Evolutionary conservation across 2,329 filamentous ascomycete genomes (phyloP).

Genomic region (Colletotrichum sojae): DNA sequence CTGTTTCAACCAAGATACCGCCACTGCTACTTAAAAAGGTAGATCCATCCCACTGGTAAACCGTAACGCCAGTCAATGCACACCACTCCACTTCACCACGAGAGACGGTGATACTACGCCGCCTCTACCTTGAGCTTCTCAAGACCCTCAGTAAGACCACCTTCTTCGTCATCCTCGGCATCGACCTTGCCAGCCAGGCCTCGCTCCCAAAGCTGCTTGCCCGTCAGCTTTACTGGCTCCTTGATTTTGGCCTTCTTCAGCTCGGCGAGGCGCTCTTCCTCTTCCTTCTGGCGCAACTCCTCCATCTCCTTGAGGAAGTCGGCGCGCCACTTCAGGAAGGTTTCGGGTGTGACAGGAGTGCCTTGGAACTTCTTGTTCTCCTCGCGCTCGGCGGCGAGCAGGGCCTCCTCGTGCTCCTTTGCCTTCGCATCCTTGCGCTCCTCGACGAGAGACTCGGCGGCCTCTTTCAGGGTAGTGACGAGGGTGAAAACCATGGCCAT

Average conservation of each 20-base stretch:
- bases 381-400: slow-evolving; percentile 79
- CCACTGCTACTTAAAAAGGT: slow-evolving; percentile 14
- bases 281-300: slow-evolving; percentile 75
- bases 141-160: slow-evolving; percentile 72
- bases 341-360: slow-evolving; percentile 87
- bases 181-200: slow-evolving; percentile 78
- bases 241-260: slow-evolving; percentile 84
- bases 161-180: slow-evolving; percentile 76
- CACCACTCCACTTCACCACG: not conserved
- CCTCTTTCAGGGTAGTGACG: slow-evolving; percentile 88
- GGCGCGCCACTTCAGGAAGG: slow-evolving; percentile 86
- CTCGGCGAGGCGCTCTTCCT: slow-evolving; percentile 86
- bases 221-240: slow-evolving; percentile 80
- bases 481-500: slow-evolving; percentile 99
- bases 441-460: slow-evolving; percentile 86
- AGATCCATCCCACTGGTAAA: slow-evolving; percentile 20
- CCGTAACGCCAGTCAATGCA: slow-evolving; percentile 31
- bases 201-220: slow-evolving; percentile 83
- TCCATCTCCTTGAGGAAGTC: slow-evolving; percentile 85
- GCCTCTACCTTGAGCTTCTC: slow-evolving; percentile 81
- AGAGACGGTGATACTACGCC: slow-evolving; percentile 12
- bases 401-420: slow-evolving; percentile 68
- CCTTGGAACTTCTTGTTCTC: slow-evolving; percentile 98
- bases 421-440: slow-evolving; percentile 78
- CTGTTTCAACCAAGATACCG: slow-evolving; percentile 5